Base-by-base conservation (phyloP, 176 grass and related monocot genomes). In the Canna indica region DNA sequence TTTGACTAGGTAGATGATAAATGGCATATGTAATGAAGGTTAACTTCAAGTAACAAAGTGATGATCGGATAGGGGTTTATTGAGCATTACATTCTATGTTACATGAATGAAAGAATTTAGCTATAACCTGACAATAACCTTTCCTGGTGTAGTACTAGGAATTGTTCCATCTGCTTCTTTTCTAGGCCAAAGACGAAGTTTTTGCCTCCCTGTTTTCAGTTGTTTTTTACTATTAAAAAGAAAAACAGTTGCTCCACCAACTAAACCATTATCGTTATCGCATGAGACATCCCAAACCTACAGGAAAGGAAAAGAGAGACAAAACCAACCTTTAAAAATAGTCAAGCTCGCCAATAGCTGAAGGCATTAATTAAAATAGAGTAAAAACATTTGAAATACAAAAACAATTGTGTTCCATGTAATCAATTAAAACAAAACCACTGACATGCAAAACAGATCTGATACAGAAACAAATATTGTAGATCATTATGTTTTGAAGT, bases 141-240 rank as follows among this genome's bases (percentile, higher is more conserved):
- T 99, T 78, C 94, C 94, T 75, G 89, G 94, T 33, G 94, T 99
- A 36, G 84, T 71, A 27, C 86, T 90, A 36, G 89, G 94, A 57
- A 99, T 82, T 80, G 76, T 81, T 81, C 94, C 94, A 67, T 99
- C 94, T 29, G 94, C 94, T 77, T 83, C 73, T 82, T 80, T 93
- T 59, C 85, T 64, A 59, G 77, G 86, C 79, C 88, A 93, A 13
- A 99, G 69, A 46, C 84, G 80, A 77, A 99, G 79, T 61, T 90
- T 99, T 69, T 88, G 89, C 70, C 73, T 83, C 30, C 94, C 94
- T 3, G 86, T 85, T 86, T 99, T 93, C 56, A 99, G 84, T 67
- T 93, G 94, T 3, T 78, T 85, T 79, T 99, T 99, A n/a, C 80
- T 90, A 73, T 93, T 99, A 70, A 93, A 99, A 58, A 99, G 83